Evolutionary conservation across 768 basidiomycete genomes (phyloP), one percentile per base, ranked within the genome.

Genomic region (Rhodosporidiobolus odoratus): DNA sequence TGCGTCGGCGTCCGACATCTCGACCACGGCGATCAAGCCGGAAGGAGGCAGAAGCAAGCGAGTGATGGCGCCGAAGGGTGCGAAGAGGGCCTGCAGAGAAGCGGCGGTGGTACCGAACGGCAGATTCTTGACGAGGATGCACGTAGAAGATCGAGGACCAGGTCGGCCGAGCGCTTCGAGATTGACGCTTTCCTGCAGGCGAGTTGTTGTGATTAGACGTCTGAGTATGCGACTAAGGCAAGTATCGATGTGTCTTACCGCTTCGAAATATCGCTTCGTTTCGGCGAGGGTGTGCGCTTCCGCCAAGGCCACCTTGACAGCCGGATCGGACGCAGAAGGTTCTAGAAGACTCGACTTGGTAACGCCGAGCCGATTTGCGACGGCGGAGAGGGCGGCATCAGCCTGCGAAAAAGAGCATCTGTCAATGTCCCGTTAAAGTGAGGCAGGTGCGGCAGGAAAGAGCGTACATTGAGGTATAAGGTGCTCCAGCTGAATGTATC

Each of bases 221-320:
- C 35, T 23, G 32, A 2, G 34, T 27, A 41, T 7, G n/a, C 7
- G 23, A 13, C 12, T 58, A 63, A 38, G 30, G 58, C 41, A 19
- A 54, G 50, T 53, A 19, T n/a, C 27, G 53, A 35, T 32, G 27
- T 32, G 13, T 9, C 58, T 69, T 37, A 77, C 78, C 45, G 67
- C 66, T 77, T 93, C 91, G 25, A 97, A 85, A 79, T 91, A 96
- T 0, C 87, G 80, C 77, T 95, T 96, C 1, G 94, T 98, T 79
- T 98, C 95, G 69, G 90, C 86, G 66, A 99, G 93, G 79, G 98
- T 87, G 75, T 93, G 91, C 25, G 96, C 96, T 80, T 99, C 96
- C 0, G 96, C 95, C 47, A 98, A 83, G 0, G 96, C 95, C 47
- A 98, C 87, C 79, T 94, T 96, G 66, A 97, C 92, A 3, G 95